phyloP scores from a whole-genome alignment of 805 yeast genomes.

The Starmerella apicola region DNA sequence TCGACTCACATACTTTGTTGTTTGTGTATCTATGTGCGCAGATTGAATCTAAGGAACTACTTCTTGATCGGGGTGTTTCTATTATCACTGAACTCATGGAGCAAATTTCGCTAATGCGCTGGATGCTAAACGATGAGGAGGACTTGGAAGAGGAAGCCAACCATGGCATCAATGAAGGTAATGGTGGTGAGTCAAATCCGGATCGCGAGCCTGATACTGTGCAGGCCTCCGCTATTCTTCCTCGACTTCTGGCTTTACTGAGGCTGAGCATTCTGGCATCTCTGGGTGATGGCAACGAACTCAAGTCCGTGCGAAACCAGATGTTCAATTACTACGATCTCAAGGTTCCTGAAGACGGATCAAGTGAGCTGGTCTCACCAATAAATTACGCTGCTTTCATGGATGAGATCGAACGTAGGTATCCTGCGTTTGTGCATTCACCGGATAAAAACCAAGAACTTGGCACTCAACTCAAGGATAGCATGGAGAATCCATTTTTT shows the following conservation, averaged over 20 bases:
- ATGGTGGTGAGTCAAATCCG: too few relatives aligned
- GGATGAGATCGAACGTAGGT: conserved; percentile 46
- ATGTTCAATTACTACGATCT: conserved; percentile 34
- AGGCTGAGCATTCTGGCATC: conserved; percentile 29
- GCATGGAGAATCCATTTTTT: too few relatives aligned
- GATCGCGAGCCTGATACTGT: not conserved
- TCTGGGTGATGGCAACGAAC: conserved; percentile 44
- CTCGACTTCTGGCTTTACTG: conserved; percentile 9
- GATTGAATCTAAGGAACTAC: not conserved
- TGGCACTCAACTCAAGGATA: conserved; percentile 38
- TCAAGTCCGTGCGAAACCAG: conserved; percentile 36
- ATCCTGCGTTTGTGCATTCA: conserved; percentile 49
- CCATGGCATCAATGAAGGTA: too few relatives aligned
- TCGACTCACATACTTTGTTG: conserved; percentile 8
- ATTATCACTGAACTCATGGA: conserved; percentile 7
- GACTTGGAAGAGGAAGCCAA: too few relatives aligned
- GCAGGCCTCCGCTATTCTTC: not conserved
- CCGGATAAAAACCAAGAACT: conserved; percentile 37
- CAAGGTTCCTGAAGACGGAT: conserved; percentile 13
- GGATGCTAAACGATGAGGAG: conserved; percentile 11
- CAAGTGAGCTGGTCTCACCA: conserved; percentile 45
- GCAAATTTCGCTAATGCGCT: conserved; percentile 15
- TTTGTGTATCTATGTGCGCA: conserved; percentile 6
- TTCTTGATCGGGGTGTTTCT: conserved; percentile 7
- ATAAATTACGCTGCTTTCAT: conserved; percentile 73